Conservation (phyloP, 176 grass and related monocot species). For the Zea luxurians region DNA sequence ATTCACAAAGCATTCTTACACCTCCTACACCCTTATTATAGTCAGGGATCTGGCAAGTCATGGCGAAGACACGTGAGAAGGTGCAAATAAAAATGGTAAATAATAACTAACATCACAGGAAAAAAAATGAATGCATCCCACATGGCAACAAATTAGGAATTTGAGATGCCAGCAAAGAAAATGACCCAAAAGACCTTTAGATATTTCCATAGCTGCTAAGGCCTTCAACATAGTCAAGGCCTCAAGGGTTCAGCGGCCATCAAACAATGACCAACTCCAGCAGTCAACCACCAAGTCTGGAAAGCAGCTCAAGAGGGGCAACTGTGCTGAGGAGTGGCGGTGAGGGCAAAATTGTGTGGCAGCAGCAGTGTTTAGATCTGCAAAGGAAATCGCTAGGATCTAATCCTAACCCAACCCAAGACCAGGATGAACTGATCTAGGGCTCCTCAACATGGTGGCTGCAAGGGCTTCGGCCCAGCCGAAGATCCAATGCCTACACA, state of each 20-base stretch:
- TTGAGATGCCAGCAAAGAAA: not conserved
- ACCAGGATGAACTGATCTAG: not conserved
- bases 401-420: not conserved
- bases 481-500: not conserved
- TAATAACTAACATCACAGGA: not conserved
- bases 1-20: conserved; percentile 7
- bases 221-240: not conserved
- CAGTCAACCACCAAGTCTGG: not conserved
- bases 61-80: not conserved
- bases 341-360: not conserved
- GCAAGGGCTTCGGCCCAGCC: not conserved
- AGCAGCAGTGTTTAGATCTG: not conserved
- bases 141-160: not conserved
- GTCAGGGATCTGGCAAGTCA: not conserved
- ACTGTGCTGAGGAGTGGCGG: not conserved
- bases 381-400: not conserved
- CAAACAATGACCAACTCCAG: not conserved
- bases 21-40: not conserved
- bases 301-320: not conserved
- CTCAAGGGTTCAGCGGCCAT: not conserved
- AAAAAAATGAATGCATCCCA: not conserved
- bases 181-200: conserved; percentile 2
- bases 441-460: not conserved
- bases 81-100: conserved; percentile 18
- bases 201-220: not conserved